phyloP scores from a whole-genome alignment of 2,329 filamentous ascomycete genomes.

The Lojkania enalia region DNA sequence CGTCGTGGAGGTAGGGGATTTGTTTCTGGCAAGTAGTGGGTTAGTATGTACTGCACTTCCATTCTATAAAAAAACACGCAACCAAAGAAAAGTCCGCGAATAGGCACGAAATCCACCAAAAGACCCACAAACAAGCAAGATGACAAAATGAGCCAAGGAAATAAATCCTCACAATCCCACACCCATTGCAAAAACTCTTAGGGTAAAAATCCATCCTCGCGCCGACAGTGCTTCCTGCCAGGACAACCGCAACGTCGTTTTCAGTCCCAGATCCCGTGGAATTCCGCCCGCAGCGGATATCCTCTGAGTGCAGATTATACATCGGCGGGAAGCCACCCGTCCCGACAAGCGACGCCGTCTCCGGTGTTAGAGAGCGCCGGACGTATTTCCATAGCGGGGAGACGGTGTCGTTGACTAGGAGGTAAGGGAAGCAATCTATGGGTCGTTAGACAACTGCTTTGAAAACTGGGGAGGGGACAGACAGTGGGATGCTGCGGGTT shows the following conservation, averaged over 20 bases:
- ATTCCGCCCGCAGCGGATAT: constrained; percentile 14
- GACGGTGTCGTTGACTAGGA: not conserved
- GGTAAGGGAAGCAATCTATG: not conserved
- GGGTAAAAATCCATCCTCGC: constrained; percentile 6
- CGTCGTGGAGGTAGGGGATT: constrained; percentile 10
- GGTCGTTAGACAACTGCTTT: not conserved
- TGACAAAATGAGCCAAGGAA: no score
- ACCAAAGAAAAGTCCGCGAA: no score
- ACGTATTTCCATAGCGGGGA: not conserved
- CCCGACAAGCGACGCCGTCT: not conserved
- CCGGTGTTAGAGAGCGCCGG: not conserved
- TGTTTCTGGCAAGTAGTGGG: not conserved
- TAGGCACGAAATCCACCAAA: no score
- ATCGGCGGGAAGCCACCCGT: not conserved
- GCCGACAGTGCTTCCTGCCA: constrained; percentile 10
- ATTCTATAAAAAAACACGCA: not conserved
- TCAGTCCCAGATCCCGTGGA: not conserved
- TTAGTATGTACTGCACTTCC: not conserved
- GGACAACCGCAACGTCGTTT: constrained; percentile 7
- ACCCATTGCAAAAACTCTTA: constrained; percentile 1
- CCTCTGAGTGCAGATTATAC: constrained; percentile 6
- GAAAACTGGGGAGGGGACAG: not conserved
- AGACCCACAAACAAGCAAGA: no score
- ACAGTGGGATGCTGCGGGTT: not conserved
- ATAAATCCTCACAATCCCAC: no score